Evolutionary conservation across 441 rosid species (phyloP).

Genomic region (Euphorbia schlechtendalii): DNA sequence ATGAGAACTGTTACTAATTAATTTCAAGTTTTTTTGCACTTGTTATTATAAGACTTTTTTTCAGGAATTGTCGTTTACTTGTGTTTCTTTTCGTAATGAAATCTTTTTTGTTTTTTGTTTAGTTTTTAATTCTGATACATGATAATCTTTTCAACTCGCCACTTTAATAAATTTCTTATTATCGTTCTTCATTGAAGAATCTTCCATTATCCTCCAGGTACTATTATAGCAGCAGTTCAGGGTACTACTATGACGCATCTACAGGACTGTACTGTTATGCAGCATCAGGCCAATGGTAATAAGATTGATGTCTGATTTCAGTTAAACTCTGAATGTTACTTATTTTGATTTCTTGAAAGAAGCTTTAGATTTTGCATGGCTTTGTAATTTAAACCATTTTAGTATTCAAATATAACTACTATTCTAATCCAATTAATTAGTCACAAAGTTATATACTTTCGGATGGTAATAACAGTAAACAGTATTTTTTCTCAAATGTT

Average conservation of each 20-base stretch:
- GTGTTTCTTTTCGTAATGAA: background rate
- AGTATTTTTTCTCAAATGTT: no score
- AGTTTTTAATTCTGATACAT: background rate
- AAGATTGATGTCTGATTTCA: slow-evolving; percentile 3
- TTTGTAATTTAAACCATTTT: background rate
- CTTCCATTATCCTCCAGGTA: slow-evolving; percentile 45
- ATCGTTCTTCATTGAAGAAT: no score
- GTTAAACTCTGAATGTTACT: background rate
- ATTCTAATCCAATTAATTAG: background rate
- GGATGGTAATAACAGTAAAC: background rate
- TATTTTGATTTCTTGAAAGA: no score
- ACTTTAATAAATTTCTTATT: background rate
- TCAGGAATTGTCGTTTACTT: background rate
- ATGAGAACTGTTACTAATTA: background rate
- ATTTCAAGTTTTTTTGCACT: background rate
- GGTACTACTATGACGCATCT: slow-evolving; percentile 80
- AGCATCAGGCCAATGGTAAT: slow-evolving; percentile 80
- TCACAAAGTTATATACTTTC: background rate
- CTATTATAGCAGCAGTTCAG: slow-evolving; percentile 85
- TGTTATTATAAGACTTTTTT: background rate
- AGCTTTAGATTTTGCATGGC: background rate
- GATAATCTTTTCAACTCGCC: background rate
- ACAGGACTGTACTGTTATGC: slow-evolving; percentile 80
- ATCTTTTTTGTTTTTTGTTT: background rate
- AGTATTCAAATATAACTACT: no score